Evolutionary conservation across 352 stramenopile species (phyloP).

Genomic region (Phytophthora cryptogea): DNA sequence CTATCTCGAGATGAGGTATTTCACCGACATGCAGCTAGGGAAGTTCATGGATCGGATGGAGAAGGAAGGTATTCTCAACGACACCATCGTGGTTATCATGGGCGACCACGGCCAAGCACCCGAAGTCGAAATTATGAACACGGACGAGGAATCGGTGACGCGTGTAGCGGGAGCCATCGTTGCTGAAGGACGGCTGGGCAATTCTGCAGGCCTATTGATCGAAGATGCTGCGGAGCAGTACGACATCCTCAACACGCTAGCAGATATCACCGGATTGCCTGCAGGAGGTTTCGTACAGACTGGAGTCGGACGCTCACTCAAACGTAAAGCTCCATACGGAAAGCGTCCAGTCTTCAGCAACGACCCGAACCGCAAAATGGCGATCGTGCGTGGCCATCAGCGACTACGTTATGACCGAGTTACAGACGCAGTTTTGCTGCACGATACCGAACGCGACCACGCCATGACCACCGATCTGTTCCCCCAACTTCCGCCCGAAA

Average conservation of each 20-base stretch:
- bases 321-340: conserved; percentile 30
- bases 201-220: conserved; percentile 39
- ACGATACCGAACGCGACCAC: conserved; percentile 47
- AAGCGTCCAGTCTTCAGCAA: conserved; percentile 50
- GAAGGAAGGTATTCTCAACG: conserved; percentile 46
- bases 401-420: conserved; percentile 48
- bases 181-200: conserved; percentile 47
- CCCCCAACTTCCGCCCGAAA: conserved; percentile 10
- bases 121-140: conserved; percentile 44
- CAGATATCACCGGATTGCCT: conserved; percentile 59
- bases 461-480: conserved; percentile 41
- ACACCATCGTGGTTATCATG: conserved; percentile 60
- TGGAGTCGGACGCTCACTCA: conserved; percentile 59
- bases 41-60: conserved; percentile 57
- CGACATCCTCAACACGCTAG: conserved; percentile 62
- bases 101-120: conserved; percentile 61
- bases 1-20: conserved; percentile 67
- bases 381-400: conserved; percentile 47
- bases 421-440: conserved; percentile 42
- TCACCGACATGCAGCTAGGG: conserved; percentile 51
- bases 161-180: conserved; percentile 47
- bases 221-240: conserved; percentile 50
- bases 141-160: conserved; percentile 46
- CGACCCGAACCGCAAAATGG: conserved; percentile 53
- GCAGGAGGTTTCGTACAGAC: conserved; percentile 50